Conservation (phyloP, 768 basidiomycete genomes). For the Kwoniella sp. region DNA sequence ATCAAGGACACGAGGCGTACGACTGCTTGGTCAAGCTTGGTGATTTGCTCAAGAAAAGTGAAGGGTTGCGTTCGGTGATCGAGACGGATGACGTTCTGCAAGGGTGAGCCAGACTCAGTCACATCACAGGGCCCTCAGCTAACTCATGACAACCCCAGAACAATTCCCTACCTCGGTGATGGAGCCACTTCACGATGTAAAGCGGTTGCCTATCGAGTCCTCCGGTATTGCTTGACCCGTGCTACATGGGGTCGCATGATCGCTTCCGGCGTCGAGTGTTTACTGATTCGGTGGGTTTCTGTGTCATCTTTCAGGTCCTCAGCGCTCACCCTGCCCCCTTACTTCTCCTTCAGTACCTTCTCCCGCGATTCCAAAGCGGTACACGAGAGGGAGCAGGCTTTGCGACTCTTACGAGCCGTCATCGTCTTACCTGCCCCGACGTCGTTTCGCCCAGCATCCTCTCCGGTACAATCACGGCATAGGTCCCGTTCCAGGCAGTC, state of each 20-base stretch:
- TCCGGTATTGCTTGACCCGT: constrained; percentile 73
- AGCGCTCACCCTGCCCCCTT: too few relatives aligned
- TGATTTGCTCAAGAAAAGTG: constrained; percentile 56
- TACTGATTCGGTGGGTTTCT: constrained; percentile 69
- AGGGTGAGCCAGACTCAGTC: constrained; percentile 71
- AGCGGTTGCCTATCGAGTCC: constrained; percentile 74
- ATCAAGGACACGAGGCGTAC: constrained; percentile 26
- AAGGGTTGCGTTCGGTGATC: constrained; percentile 73
- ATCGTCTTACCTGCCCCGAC: constrained; percentile 61
- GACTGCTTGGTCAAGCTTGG: constrained; percentile 29
- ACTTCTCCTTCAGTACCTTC: constrained; percentile 57
- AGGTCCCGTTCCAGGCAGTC: constrained; percentile 58
- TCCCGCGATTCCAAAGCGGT: constrained; percentile 70
- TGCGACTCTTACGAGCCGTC: constrained; percentile 79
- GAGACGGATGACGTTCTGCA: constrained; percentile 66
- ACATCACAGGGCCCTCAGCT: too few relatives aligned
- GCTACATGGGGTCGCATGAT: constrained; percentile 66
- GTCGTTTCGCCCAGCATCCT: constrained; percentile 4
- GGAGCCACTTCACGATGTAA: constrained; percentile 66
- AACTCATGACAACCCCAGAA: too few relatives aligned
- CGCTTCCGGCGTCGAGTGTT: constrained; percentile 73
- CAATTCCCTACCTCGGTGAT: constrained; percentile 76
- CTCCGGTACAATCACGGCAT: constrained; percentile 46
- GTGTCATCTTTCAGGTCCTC: too few relatives aligned
- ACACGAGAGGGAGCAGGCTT: constrained; percentile 82